Evolutionary conservation across 352 stramenopile species (phyloP), one percentile per base, ranked within the genome.

Genomic region (Phytophthora ohioensis): DNA sequence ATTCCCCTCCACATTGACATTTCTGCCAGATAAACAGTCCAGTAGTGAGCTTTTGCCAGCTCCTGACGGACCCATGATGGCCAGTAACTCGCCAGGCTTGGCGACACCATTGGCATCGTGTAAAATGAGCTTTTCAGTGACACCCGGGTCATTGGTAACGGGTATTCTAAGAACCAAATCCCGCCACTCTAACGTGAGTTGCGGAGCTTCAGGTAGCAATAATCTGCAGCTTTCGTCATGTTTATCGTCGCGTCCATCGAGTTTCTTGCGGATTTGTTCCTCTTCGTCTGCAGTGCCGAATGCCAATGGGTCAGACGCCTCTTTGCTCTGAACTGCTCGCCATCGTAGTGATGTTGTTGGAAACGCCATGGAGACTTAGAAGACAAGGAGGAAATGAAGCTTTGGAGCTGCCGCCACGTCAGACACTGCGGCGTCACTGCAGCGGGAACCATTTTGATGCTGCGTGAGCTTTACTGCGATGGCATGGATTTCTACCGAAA

Each of bases 11-110:
- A 82, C 89, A 31, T 73, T 76, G 9, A 59, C 84, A 65, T 98
- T 98, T 41, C 93, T 72, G 10, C 95, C 78, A 0, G 95, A 91
- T 51, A 99, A 61, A 60, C 62, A 94, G 82, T 98, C 90, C 15
- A 98, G 85, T 8, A 98, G 81, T 1, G 95, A 98, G 6, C 88
- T 97, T 68, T 98, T 98, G 10, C 93, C 92, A 53, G 86, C 85
- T 42, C 86, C 83, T 0, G 71, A 84, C 9, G 79, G 80, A 2
- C 87, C 87, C 76, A 91, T 90, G 58, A 94, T 66, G 5, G 80
- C 83, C 35, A 90, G 41, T 3, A 92, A 67, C 47, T 82, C 67
- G 15, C 85, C 85, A 27, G 83, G 82, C 12, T 49, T 45, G 1
- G 80, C 81, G 36, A 74, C 42, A 1, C 81, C 85, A 21, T 64